These are phyloP conservation scores for Candida neerlandica DNA, from an alignment of 1,139 yeast species.

Conservation along the genomic window DNA sequence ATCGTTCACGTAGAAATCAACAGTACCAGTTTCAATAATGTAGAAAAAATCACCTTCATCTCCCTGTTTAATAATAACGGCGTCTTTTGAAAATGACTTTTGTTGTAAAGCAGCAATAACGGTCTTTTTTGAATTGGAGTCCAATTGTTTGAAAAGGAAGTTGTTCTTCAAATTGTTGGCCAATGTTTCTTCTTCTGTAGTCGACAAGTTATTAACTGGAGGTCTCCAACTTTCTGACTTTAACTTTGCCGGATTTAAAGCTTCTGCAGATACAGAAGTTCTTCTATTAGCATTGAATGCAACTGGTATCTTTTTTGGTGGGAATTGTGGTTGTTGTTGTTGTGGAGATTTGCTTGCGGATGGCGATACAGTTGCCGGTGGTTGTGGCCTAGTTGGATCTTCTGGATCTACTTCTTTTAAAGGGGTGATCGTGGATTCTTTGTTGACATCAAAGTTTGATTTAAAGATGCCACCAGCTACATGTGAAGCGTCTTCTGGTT, in stretches of 20 bases:
- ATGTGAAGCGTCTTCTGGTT: background rate
- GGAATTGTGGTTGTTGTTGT: slow-evolving; percentile 21
- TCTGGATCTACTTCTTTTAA: slow-evolving; percentile 20
- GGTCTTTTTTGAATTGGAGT: slow-evolving; percentile 71
- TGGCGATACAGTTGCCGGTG: background rate
- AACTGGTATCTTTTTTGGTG: slow-evolving; percentile 41
- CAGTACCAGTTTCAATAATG: slow-evolving; percentile 82
- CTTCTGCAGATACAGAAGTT: slow-evolving; percentile 86
- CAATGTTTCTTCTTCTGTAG: slow-evolving; percentile 67
- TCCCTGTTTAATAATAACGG: slow-evolving; percentile 84
- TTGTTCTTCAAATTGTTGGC: slow-evolving; percentile 74
- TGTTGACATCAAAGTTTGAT: slow-evolving; percentile 45
- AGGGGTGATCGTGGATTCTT: slow-evolving; percentile 22
- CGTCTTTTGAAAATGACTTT: slow-evolving; percentile 59
- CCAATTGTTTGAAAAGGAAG: slow-evolving; percentile 78
- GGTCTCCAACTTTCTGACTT: slow-evolving; percentile 72
- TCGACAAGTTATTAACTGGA: slow-evolving; percentile 64
- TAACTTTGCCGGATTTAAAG: slow-evolving; percentile 58
- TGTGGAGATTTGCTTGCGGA: slow-evolving; percentile 10
- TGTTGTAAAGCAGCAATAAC: slow-evolving; percentile 83
- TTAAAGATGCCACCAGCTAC: slow-evolving; percentile 37
- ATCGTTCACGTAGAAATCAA: slow-evolving; percentile 78
- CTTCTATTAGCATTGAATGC: slow-evolving; percentile 81
- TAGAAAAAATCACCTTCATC: slow-evolving; percentile 96
- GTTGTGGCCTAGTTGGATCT: slow-evolving; percentile 14